Conservation (phyloP, 2,329 filamentous ascomycete genomes). For the Colletotrichum echinochloae region DNA sequence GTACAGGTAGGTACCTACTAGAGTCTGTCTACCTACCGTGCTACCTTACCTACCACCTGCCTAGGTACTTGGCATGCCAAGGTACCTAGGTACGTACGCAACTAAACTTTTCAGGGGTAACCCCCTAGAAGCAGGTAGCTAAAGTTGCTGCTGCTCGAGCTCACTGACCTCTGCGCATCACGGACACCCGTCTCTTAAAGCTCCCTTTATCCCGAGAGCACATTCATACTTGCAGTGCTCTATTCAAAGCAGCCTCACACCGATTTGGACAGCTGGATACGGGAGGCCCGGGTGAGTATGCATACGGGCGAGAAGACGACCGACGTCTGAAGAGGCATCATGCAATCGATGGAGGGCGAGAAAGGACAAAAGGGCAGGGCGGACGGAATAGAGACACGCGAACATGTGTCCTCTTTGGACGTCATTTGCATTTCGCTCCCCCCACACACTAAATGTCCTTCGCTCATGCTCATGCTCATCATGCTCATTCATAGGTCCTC, state of each 20-base stretch:
- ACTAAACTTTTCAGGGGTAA: slow-evolving; percentile 32
- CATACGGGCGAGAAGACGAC: background rate
- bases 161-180: slow-evolving; percentile 6
- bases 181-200: background rate
- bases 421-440: background rate
- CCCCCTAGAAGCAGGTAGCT: background rate
- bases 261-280: background rate
- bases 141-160: slow-evolving; percentile 9
- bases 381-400: background rate
- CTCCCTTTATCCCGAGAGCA: background rate
- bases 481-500: no score
- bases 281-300: background rate
- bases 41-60: no score
- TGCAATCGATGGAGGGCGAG: background rate
- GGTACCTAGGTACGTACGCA: background rate
- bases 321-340: background rate
- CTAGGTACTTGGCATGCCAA: background rate
- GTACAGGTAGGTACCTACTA: no score
- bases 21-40: no score
- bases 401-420: background rate
- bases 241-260: background rate
- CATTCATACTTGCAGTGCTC: background rate
- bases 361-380: background rate
- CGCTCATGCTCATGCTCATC: slow-evolving; percentile 6
- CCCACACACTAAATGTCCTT: background rate